Conservation (phyloP, 768 basidiomycete genomes). For the Pleurotus djamor region DNA sequence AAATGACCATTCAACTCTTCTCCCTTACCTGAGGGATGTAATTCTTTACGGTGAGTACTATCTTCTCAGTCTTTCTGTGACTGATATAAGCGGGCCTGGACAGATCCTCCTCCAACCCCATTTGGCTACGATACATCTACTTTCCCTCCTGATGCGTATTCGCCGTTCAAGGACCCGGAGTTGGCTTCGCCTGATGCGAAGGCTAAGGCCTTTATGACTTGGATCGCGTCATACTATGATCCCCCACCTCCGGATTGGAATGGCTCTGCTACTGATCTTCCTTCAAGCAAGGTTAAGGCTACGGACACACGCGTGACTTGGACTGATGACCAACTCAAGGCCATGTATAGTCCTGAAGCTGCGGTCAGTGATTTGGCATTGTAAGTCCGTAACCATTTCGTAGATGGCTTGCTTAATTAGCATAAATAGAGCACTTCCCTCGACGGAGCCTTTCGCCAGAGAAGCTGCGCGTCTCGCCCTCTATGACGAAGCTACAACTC, state of each 20-base stretch:
- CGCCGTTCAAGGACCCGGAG: no score
- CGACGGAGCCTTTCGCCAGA: slow-evolving; percentile 12
- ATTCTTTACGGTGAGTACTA: slow-evolving; percentile 28
- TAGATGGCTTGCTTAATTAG: slow-evolving; percentile 13
- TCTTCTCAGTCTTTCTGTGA: neutral
- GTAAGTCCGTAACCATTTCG: slow-evolving; percentile 17
- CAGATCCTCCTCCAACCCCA: slow-evolving; percentile 27
- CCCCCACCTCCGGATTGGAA: slow-evolving; percentile 10
- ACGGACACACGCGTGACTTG: slow-evolving; percentile 14
- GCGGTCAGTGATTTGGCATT: slow-evolving; percentile 15
- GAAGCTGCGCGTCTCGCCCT: neutral
- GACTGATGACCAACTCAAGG: slow-evolving; percentile 18
- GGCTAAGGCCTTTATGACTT: slow-evolving; percentile 19
- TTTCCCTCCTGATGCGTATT: neutral
- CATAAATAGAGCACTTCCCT: slow-evolving; percentile 17
- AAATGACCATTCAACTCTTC: slow-evolving; percentile 17
- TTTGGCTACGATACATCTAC: slow-evolving; percentile 18
- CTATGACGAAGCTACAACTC: neutral
- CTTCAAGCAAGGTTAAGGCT: neutral
- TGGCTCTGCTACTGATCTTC: neutral
- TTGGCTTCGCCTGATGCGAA: no score
- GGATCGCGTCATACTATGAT: slow-evolving; percentile 27
- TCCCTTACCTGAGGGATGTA: slow-evolving; percentile 25
- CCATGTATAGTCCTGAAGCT: slow-evolving; percentile 13
- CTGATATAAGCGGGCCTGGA: neutral